Evolutionary conservation across 2,329 filamentous ascomycete genomes (phyloP), one percentile per base, ranked within the genome.

Genomic region (Beauveria scarabaeidicola): DNA sequence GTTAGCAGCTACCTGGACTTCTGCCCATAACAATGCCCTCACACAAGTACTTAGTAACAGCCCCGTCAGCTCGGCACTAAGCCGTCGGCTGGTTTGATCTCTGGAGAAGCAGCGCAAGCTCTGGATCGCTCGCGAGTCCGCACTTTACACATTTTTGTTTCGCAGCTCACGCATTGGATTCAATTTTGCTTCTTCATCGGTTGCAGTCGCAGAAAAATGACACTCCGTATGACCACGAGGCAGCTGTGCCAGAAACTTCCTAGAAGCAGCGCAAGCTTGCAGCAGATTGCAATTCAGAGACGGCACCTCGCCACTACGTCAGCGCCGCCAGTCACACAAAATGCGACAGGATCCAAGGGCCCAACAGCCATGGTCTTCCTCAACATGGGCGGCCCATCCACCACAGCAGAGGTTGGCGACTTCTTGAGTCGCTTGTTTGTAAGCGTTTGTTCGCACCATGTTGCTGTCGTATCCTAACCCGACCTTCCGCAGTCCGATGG

Each of bases 281-380:
- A 70, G 44, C 71, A 70, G 59, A 63, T 70, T 32, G 64, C 67
- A 47, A 64, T 65, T 52, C 68, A 74, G 57, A 67, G 61, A 59
- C 67, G 73, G 62, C 63, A 68, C 36, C 64, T 77, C 53, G 73
- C 74, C 57, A 75, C 73, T 43, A 67, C 71, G 21, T 59, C 57
- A 47, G 85, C 84, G 5, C 88, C 89, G 11, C 89, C 90, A 8
- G 90, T 94, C 23, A 92, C 89, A 0, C 90, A 95, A 72, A 81
- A 91, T 80, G 79, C 82, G 7, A 83, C 83, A 1, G 83, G 81
- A 13, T 82, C 81, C 46, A 80, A 90, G 69, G 93, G 93, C 0
- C 91, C 92, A 8, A 99, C 94, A 5, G 94, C 94, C 47, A 97
- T 99, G 85, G 94, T 99, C 15, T 97, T 99, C 70, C 84, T 99